These are phyloP conservation scores for Colletotrichum sp. DNA, from an alignment of 2,329 filamentous ascomycete species.

Conservation along the genomic window DNA sequence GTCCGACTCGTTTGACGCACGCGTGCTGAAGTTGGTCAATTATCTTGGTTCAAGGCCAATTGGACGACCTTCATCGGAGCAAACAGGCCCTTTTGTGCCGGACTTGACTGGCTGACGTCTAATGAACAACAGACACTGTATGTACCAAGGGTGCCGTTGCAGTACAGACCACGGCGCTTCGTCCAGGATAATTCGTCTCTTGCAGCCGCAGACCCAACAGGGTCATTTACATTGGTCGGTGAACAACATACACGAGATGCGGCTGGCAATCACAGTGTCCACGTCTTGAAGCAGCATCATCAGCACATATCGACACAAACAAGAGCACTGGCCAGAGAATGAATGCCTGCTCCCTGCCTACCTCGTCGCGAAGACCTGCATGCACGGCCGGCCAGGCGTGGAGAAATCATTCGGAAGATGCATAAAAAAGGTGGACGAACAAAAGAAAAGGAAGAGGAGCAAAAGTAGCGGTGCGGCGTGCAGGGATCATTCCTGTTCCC, in stretches of 20 bases:
- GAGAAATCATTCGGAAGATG: slow-evolving; percentile 8
- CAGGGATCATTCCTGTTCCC: slow-evolving; percentile 17
- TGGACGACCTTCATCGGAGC: background rate
- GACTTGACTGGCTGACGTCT: background rate
- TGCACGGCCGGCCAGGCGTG: slow-evolving; percentile 11
- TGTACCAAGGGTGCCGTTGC: background rate
- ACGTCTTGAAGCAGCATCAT: background rate
- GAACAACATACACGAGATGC: background rate
- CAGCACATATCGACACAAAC: background rate
- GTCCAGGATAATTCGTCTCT: background rate
- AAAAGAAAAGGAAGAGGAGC: slow-evolving; percentile 3
- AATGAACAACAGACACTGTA: background rate
- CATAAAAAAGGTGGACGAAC: slow-evolving; percentile 16
- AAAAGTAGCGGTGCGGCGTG: slow-evolving; percentile 18
- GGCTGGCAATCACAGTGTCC: background rate
- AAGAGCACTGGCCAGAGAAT: background rate
- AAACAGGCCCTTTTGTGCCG: background rate
- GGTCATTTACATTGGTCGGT: slow-evolving; percentile 1
- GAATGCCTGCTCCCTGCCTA: background rate
- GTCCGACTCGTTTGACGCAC: background rate
- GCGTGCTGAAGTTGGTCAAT: background rate
- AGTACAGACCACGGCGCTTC: background rate
- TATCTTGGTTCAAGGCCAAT: background rate
- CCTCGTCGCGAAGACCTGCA: slow-evolving; percentile 11
- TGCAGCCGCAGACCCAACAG: background rate